Evolutionary conservation across 805 yeast species (phyloP).

Genomic region (Starmerella powellii): DNA sequence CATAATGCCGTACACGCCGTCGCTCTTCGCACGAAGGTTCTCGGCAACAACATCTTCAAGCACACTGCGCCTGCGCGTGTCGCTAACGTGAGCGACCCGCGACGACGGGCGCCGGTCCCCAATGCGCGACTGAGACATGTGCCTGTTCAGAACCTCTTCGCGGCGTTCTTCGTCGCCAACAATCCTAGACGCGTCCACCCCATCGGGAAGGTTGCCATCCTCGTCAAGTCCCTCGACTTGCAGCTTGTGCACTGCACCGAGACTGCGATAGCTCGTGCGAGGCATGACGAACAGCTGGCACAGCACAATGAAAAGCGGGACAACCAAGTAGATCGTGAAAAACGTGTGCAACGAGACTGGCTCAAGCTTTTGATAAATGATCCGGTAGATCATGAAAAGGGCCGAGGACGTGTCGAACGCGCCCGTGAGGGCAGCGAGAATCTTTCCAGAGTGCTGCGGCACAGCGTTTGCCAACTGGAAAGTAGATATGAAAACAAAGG

Average conservation of each 20-base stretch:
- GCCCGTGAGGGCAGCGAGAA: slow-evolving; percentile 78
- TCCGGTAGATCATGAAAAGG: slow-evolving; percentile 59
- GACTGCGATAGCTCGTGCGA: slow-evolving; percentile 48
- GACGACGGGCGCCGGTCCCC: background rate
- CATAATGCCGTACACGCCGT: slow-evolving; percentile 59
- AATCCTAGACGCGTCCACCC: slow-evolving; percentile 1
- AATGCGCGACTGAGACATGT: slow-evolving; percentile 7
- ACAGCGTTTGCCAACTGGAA: slow-evolving; percentile 83
- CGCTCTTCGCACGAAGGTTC: slow-evolving; percentile 3
- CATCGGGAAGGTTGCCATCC: slow-evolving; percentile 35
- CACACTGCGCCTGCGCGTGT: slow-evolving; percentile 10
- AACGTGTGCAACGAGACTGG: slow-evolving; percentile 42
- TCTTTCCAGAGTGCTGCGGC: slow-evolving; percentile 68
- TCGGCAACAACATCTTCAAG: slow-evolving; percentile 14
- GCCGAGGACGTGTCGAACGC: slow-evolving; percentile 92
- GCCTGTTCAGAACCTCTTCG: slow-evolving; percentile 9
- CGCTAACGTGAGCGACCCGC: slow-evolving; percentile 12
- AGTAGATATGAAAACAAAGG: slow-evolving; percentile 79
- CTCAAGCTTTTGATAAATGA: slow-evolving; percentile 40
- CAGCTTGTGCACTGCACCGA: slow-evolving; percentile 26
- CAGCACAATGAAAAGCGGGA: slow-evolving; percentile 63
- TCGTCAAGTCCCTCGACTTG: slow-evolving; percentile 65
- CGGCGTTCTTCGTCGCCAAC: slow-evolving; percentile 2
- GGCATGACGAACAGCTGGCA: slow-evolving; percentile 81
- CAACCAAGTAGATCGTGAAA: slow-evolving; percentile 54